Base-by-base conservation (phyloP, 2,329 filamentous ascomycete genomes). In the Neopestalotiopsis rosae region DNA sequence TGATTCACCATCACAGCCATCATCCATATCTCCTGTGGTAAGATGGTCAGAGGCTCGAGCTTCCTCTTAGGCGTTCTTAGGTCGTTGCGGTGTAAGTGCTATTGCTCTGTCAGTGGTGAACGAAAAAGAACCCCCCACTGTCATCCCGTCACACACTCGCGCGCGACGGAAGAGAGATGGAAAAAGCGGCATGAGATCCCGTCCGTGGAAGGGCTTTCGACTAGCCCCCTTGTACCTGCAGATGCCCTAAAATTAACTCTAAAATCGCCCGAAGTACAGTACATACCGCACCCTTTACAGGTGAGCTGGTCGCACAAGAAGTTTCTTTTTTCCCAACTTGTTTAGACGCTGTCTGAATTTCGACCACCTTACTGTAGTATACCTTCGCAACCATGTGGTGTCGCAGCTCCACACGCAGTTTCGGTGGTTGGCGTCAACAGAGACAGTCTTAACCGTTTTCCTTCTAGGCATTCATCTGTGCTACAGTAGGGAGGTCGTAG, bases 141-240 rank as follows among this genome's bases (percentile, higher is more conserved):
- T 52, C 45, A 52, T 52, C 45, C 45, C 45, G 45, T 52, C 45
- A 52, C 45, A 24, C 45, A 17, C 45, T n/a, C n/a, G 9, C n/a
- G 45, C 45, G 45, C 42, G n/a, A 52, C 45, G 45, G 4, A 52
- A 52, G 9, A 17, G 32, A 20, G 32, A 40, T 62, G 30, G 30
- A n/a, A 62, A 62, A 62, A 62, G 59, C 59, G 59, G 59, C 59
- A 62, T 34, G 59, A 38, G 59, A 34, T 62, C n/a, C n/a, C 32
- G n/a, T 40, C 30, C 59, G 32, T 30, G 13, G 17, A 59, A 17
- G 24, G 20, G 24, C 57, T 59, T 59, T 20, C 57, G 57, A 59
- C 57, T 52, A 34, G 24, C 30, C 24, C 59, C 59, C 59, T 34
- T 62, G 59, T 62, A 62, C 59, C 59, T 62, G 59, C 59, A 62